Conservation (phyloP, 73 alveolate species). For the Paramecium octaurelia region DNA sequence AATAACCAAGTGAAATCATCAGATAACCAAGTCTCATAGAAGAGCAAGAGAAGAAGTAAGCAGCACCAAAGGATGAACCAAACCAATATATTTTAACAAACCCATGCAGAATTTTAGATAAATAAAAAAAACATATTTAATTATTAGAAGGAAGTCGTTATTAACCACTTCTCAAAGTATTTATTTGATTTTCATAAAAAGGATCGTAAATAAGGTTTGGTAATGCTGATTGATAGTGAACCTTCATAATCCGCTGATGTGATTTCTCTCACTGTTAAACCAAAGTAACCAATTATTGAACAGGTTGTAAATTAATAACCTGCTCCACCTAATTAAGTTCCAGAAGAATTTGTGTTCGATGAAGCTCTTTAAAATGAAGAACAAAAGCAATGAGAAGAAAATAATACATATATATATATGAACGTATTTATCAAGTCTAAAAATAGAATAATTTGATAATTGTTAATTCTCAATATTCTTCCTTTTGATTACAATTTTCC, state of each 20-base stretch:
- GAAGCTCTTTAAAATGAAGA: conserved; percentile 65
- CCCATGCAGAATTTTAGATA: conserved; percentile 91
- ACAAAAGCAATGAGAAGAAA: background rate
- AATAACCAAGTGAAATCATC: conserved; percentile 69
- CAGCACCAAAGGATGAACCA: conserved; percentile 86
- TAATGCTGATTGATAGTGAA: conserved; percentile 70
- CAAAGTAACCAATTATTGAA: conserved; percentile 62
- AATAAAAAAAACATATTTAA: conserved; percentile 77
- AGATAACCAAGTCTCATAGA: conserved; percentile 67
- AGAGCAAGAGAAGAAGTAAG: conserved; percentile 74
- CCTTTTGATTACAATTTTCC: background rate
- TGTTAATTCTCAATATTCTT: background rate
- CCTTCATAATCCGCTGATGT: conserved; percentile 69
- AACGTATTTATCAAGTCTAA: background rate
- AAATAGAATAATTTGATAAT: background rate
- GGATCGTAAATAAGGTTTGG: conserved; percentile 85
- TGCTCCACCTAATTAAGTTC: conserved; percentile 52
- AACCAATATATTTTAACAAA: conserved; percentile 77
- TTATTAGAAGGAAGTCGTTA: conserved; percentile 75
- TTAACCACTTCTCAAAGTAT: conserved; percentile 80
- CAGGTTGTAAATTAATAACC: conserved; percentile 65
- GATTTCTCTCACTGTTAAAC: conserved; percentile 72
- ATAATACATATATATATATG: background rate
- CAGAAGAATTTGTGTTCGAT: conserved; percentile 77
- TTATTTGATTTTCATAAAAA: background rate